Conservation (phyloP, 257 asterid species). For the Lavandula angustifolia region DNA sequence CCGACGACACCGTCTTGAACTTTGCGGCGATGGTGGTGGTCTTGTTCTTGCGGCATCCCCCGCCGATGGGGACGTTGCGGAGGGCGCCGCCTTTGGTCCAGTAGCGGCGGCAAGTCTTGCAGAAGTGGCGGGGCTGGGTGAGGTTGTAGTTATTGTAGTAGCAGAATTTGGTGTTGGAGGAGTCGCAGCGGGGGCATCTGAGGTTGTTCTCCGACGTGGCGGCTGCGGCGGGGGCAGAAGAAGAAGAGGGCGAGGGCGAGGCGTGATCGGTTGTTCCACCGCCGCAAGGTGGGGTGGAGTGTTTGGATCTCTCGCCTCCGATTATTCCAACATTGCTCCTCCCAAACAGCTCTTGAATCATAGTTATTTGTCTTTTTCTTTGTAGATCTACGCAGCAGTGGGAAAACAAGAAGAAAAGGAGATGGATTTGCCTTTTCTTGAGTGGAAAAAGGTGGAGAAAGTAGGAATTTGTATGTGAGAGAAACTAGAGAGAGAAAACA, state of each 20-base stretch:
- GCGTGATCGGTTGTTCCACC: conserved; percentile 17
- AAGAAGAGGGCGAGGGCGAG: conserved; percentile 34
- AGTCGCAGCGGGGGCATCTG: conserved; percentile 85
- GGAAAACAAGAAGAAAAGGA: background rate
- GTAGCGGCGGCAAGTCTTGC: no score
- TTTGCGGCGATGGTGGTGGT: conserved; percentile 38
- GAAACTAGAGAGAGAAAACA: conserved; percentile 21
- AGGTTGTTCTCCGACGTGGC: conserved; percentile 49
- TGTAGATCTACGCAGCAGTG: conserved; percentile 37
- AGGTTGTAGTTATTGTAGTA: conserved; percentile 48
- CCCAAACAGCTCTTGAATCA: conserved; percentile 75
- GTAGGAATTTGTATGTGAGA: conserved; percentile 33
- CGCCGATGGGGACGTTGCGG: no score
- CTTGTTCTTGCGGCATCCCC: conserved; percentile 27
- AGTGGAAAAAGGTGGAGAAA: conserved; percentile 40
- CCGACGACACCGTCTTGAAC: conserved; percentile 42
- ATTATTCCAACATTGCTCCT: conserved; percentile 47
- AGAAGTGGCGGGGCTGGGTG: background rate
- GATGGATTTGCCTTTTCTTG: conserved; percentile 22
- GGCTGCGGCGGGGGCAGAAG: conserved; percentile 29
- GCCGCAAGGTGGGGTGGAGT: conserved; percentile 34
- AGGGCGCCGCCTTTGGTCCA: no score
- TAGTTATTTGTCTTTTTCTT: conserved; percentile 32
- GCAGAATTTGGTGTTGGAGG: conserved; percentile 77
- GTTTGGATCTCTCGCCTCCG: conserved; percentile 48